Percentiles rank a stretch among this genome's conserved stretches.
These are phyloP conservation scores for Solanum pennellii DNA, from an alignment of 257 asterid genomes.

Conservation along the genomic window DNA sequence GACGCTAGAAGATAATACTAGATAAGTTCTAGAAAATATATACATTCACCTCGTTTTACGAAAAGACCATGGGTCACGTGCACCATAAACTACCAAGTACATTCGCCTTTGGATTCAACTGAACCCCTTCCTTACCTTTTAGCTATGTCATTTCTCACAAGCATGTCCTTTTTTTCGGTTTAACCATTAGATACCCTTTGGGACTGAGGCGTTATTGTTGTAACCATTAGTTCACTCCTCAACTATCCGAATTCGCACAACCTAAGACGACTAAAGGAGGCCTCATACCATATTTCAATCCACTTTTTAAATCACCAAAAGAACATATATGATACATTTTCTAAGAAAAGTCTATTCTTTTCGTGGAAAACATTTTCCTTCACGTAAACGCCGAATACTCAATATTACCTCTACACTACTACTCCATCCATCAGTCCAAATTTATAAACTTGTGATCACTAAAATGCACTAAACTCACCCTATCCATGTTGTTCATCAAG, in stretches of 20 bases:
- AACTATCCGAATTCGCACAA: neutral
- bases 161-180: neutral
- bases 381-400: neutral
- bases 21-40: neutral
- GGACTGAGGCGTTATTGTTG: neutral
- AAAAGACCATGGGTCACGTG: neutral
- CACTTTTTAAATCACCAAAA: neutral
- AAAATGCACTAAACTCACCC: neutral
- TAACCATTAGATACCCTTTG: neutral
- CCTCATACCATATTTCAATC: neutral
- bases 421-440: neutral
- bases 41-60: neutral
- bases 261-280: neutral
- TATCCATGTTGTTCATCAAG: neutral
- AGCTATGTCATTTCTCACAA: neutral
- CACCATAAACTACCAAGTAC: neutral
- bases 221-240: neutral
- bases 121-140: neutral
- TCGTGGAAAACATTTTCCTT: neutral
- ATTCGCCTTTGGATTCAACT: neutral
- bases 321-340: neutral
- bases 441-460: neutral
- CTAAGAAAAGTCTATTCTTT: neutral
- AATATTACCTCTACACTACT: neutral
- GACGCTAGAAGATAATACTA: neutral